Conservation (phyloP, 805 yeast genomes). For the Candida tallmaniae region DNA sequence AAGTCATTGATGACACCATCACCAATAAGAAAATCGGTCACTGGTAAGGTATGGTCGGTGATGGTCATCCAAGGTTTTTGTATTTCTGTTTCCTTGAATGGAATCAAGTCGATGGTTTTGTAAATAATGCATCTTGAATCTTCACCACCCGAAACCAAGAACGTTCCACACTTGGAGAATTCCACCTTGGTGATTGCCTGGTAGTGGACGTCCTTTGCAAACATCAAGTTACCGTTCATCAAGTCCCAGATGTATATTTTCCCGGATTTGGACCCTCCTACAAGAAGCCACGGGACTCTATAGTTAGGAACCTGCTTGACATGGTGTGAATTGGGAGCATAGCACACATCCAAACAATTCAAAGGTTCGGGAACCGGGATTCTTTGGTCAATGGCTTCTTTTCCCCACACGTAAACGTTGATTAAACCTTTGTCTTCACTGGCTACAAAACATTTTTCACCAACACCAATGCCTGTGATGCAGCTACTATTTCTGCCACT, state of each 20-base stretch:
- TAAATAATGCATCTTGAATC: constrained; percentile 80
- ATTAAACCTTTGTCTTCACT: constrained; percentile 69
- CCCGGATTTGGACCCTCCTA: constrained; percentile 75
- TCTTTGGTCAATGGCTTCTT: constrained; percentile 70
- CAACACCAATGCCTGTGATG: constrained; percentile 42
- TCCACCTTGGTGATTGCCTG: constrained; percentile 62
- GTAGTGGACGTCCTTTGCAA: constrained; percentile 79
- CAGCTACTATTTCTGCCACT: constrained; percentile 43
- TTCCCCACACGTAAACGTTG: constrained; percentile 66
- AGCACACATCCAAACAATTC: constrained; percentile 47
- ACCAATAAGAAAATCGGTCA: constrained; percentile 44
- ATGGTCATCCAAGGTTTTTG: constrained; percentile 56
- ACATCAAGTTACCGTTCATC: constrained; percentile 65
- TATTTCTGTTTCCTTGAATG: constrained; percentile 21
- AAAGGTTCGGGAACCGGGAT: constrained; percentile 82
- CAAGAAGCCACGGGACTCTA: constrained; percentile 59
- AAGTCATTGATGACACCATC: constrained; percentile 56
- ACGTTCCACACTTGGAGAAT: constrained; percentile 58
- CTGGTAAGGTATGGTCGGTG: constrained; percentile 57
- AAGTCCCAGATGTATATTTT: constrained; percentile 83
- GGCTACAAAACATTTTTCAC: constrained; percentile 57
- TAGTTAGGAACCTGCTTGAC: constrained; percentile 31
- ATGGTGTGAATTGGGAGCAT: not conserved
- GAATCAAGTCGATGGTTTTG: constrained; percentile 59
- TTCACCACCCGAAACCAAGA: constrained; percentile 67